phyloP scores from a whole-genome alignment of 345 rosid genomes.

The Passiflora organensis region DNA sequence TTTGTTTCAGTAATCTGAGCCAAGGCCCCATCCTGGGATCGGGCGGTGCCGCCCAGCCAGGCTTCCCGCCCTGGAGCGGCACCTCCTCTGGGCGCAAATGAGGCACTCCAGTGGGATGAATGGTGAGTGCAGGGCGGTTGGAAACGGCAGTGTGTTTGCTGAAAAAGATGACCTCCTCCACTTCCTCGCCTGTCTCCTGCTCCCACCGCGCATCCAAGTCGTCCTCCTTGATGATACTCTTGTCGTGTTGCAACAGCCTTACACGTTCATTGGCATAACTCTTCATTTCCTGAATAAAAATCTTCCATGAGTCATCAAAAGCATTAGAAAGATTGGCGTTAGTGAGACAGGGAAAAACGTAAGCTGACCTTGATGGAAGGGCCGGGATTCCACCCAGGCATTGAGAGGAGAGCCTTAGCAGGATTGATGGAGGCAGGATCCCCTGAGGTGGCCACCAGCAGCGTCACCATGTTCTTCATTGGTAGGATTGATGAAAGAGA shows the following conservation, averaged over 20 bases:
- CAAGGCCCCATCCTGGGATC: constrained; percentile 87
- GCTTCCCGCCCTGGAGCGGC: constrained; percentile 84
- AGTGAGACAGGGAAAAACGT: neutral
- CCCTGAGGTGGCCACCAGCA: constrained; percentile 64
- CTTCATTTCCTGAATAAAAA: constrained; percentile 48
- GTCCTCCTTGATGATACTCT: constrained; percentile 63
- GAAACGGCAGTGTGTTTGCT: constrained; percentile 93
- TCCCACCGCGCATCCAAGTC: constrained; percentile 83
- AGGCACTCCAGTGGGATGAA: constrained; percentile 91
- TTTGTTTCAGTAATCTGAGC: constrained; percentile 64
- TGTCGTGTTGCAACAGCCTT: constrained; percentile 61
- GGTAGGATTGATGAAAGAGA: neutral
- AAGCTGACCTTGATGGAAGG: constrained; percentile 44
- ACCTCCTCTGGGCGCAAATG: constrained; percentile 74
- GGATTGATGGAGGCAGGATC: constrained; percentile 96
- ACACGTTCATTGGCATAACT: constrained; percentile 48
- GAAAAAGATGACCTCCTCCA: constrained; percentile 78
- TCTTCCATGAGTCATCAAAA: neutral
- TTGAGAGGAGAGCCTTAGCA: constrained; percentile 59
- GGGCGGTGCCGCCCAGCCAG: constrained; percentile 91
- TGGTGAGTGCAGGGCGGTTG: constrained; percentile 80
- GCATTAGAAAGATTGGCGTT: neutral
- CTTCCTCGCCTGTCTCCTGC: constrained; percentile 68
- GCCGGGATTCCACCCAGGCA: constrained; percentile 60
- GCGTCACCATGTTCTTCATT: constrained; percentile 49